These are phyloP conservation scores for Cyclotella sp. DNA, from an alignment of 108 stramenopile genomes.

Conservation along the genomic window DNA sequence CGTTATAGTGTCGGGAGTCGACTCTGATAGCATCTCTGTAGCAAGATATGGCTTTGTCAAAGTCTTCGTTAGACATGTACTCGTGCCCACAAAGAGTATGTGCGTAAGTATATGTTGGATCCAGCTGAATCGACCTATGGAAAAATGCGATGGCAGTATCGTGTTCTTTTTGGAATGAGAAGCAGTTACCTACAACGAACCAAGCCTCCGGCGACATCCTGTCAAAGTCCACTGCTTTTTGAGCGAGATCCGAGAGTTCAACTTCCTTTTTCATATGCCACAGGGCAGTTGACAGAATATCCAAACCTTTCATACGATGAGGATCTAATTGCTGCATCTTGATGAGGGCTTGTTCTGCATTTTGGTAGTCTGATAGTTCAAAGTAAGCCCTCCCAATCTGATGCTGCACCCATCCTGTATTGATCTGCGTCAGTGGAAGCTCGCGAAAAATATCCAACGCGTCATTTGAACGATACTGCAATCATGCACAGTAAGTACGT, in stretches of 20 bases:
- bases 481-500: not conserved
- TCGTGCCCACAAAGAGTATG: conserved; percentile 98
- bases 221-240: conserved; percentile 88
- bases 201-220: conserved; percentile 89
- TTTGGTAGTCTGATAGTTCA: conserved; percentile 94
- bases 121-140: conserved; percentile 89
- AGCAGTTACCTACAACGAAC: conserved; percentile 98
- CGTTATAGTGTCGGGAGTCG: conserved; percentile 90
- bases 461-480: conserved; percentile 74
- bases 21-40: conserved; percentile 90
- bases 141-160: conserved; percentile 95
- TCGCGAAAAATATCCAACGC: conserved; percentile 81
- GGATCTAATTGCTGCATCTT: conserved; percentile 90
- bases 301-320: conserved; percentile 92
- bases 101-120: conserved; percentile 92
- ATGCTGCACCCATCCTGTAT: conserved; percentile 94
- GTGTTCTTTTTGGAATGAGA: conserved; percentile 97
- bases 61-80: conserved; percentile 96
- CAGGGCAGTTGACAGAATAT: conserved; percentile 89
- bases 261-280: conserved; percentile 98
- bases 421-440: conserved; percentile 81
- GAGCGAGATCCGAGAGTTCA: conserved; percentile 93
- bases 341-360: conserved; percentile 80
- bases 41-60: conserved; percentile 93
- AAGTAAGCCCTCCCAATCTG: conserved; percentile 94